phyloP scores from a whole-genome alignment of 208 protist genomes.

The Novymonas esmeraldas region DNA sequence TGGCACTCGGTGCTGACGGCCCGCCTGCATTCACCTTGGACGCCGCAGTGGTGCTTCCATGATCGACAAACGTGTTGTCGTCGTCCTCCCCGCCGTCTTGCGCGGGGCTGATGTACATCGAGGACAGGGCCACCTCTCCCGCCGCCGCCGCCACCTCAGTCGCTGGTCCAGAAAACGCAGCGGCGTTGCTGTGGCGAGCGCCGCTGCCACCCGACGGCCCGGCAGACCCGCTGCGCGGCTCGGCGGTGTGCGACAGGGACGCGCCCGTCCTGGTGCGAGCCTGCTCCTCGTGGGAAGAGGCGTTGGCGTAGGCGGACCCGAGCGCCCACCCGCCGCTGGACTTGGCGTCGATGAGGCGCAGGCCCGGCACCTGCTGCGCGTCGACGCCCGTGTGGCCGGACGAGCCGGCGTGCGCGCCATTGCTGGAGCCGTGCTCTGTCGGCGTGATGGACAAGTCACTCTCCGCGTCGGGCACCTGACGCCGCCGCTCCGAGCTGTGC shows the following conservation, averaged over 20 bases:
- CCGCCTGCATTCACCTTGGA: neutral
- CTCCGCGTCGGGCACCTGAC: neutral
- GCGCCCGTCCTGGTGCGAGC: slow-evolving; percentile 24
- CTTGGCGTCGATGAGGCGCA: slow-evolving; percentile 49
- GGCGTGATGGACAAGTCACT: slow-evolving; percentile 6
- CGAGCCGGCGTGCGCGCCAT: neutral
- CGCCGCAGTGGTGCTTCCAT: slow-evolving; percentile 56
- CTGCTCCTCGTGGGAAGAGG: slow-evolving; percentile 46
- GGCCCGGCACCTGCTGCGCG: slow-evolving; percentile 30
- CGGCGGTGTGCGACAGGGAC: slow-evolving; percentile 12
- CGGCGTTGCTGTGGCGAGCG: neutral
- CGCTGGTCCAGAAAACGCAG: neutral
- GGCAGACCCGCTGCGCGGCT: slow-evolving; percentile 11
- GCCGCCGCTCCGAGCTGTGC: slow-evolving; percentile 4
- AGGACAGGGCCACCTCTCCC: slow-evolving; percentile 5
- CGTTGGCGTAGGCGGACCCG: slow-evolving; percentile 56
- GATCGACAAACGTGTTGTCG: slow-evolving; percentile 89
- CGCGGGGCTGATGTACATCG: slow-evolving; percentile 13
- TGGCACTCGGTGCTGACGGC: neutral
- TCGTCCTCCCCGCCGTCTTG: slow-evolving; percentile 50
- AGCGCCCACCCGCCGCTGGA: slow-evolving; percentile 77
- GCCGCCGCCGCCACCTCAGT: neutral
- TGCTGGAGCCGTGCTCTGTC: slow-evolving; percentile 17
- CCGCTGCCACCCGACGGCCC: slow-evolving; percentile 6
- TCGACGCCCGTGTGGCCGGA: neutral